These are phyloP conservation scores for Fusarium pseudoanthophilum DNA, from an alignment of 2,329 filamentous ascomycete genomes.

Conservation along the genomic window DNA sequence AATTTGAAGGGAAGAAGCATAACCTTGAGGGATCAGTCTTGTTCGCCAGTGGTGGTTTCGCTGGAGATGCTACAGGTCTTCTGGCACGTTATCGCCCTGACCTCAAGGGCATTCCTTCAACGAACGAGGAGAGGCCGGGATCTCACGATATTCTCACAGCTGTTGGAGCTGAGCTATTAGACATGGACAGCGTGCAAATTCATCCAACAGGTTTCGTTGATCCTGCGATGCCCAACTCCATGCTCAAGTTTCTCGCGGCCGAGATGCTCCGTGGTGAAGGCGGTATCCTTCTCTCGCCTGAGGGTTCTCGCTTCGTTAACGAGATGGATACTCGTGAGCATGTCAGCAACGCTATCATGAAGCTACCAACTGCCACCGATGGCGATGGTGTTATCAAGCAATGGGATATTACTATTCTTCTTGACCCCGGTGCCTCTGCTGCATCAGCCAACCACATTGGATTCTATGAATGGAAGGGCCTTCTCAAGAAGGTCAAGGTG, in stretches of 20 bases:
- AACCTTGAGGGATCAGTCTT: constrained; percentile 61
- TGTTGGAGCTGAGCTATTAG: constrained; percentile 56
- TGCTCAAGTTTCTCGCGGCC: constrained; percentile 71
- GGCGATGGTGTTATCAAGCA: constrained; percentile 54
- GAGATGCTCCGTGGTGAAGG: constrained; percentile 72
- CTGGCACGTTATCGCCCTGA: constrained; percentile 68
- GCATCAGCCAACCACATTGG: constrained; percentile 66
- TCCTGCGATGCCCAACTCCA: constrained; percentile 54
- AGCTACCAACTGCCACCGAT: constrained; percentile 45
- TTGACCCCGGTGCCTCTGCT: constrained; percentile 67
- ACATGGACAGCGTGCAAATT: constrained; percentile 69
- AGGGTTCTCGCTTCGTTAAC: constrained; percentile 67
- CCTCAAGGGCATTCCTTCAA: constrained; percentile 68
- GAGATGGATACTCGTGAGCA: constrained; percentile 69
- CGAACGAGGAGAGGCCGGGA: constrained; percentile 68
- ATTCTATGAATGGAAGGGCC: constrained; percentile 72
- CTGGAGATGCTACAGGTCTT: constrained; percentile 67
- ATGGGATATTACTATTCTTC: constrained; percentile 68
- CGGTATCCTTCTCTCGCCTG: constrained; percentile 61
- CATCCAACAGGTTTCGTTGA: constrained; percentile 74
- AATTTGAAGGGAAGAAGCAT: constrained; percentile 48
- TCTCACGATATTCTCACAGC: constrained; percentile 58
- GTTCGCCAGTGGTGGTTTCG: constrained; percentile 71
- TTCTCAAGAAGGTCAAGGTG: constrained; percentile 67
- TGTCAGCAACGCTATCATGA: constrained; percentile 64